Conservation (phyloP, 306 rosid genomes). For the Mucuna pruriens region DNA sequence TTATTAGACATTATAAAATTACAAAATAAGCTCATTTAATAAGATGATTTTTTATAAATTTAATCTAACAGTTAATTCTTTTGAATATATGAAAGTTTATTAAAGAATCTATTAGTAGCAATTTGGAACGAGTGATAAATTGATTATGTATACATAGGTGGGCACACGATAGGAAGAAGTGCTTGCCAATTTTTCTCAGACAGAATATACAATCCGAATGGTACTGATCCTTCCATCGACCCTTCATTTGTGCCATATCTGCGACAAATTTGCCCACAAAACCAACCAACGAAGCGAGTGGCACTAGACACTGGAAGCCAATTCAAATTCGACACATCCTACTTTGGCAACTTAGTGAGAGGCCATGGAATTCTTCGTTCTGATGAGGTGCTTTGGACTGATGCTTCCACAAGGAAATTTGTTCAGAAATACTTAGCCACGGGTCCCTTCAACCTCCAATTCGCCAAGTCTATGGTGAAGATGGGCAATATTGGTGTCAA, state of each 20-base stretch:
- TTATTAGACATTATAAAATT: too few relatives aligned
- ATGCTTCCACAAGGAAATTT: constrained; percentile 41
- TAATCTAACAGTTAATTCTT: too few relatives aligned
- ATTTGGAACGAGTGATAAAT: too few relatives aligned
- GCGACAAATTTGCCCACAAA: constrained; percentile 48
- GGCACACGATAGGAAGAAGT: constrained; percentile 58
- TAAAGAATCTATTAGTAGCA: too few relatives aligned
- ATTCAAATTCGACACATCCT: constrained; percentile 46
- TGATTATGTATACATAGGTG: constrained; percentile 34
- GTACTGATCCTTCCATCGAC: constrained; percentile 47
- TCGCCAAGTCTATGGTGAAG: constrained; percentile 60
- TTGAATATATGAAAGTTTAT: too few relatives aligned
- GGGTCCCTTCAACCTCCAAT: constrained; percentile 44
- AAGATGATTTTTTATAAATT: too few relatives aligned
- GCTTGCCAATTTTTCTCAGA: constrained; percentile 42
- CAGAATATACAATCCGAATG: constrained; percentile 45
- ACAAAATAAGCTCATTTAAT: too few relatives aligned
- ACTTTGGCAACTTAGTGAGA: constrained; percentile 40
- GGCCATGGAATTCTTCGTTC: constrained; percentile 58
- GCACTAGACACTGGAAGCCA: constrained; percentile 48
- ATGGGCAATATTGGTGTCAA: constrained; percentile 48
- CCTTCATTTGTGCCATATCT: constrained; percentile 45
- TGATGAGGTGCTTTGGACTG: constrained; percentile 55
- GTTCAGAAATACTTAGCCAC: constrained; percentile 41
- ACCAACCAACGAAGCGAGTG: constrained; percentile 35